These are phyloP conservation scores for Rauvolfia tetraphylla DNA, from an alignment of 257 asterid species.

Conservation along the genomic window DNA sequence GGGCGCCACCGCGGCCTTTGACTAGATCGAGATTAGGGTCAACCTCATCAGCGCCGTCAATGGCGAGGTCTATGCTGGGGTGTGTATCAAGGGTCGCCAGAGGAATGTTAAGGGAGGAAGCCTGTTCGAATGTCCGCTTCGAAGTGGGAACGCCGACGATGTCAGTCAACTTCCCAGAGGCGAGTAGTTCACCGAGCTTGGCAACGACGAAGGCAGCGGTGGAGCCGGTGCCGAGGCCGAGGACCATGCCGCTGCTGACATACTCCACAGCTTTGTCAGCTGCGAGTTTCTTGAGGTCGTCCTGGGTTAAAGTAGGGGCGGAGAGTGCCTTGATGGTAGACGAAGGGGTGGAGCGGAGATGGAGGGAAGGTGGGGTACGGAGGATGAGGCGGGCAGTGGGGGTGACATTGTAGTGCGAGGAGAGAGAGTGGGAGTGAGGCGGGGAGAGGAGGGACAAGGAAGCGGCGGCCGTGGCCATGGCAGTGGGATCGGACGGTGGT, in stretches of 20 bases:
- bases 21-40: constrained; percentile 85
- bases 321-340: constrained; percentile 37
- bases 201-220: constrained; percentile 96
- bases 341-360: constrained; percentile 16
- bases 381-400: constrained; percentile 12
- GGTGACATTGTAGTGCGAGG: constrained; percentile 21
- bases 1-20: constrained; percentile 96
- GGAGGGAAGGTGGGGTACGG: constrained; percentile 14
- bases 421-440: neutral
- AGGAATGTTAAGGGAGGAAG: constrained; percentile 51
- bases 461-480: constrained; percentile 17
- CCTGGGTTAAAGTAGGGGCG: constrained; percentile 62
- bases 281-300: constrained; percentile 72
- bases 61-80: constrained; percentile 63
- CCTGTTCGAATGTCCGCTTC: constrained; percentile 73
- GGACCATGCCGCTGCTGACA: constrained; percentile 83
- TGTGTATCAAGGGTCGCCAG: constrained; percentile 6
- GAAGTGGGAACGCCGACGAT: constrained; percentile 83
- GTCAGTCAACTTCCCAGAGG: constrained; percentile 59
- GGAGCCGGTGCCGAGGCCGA: constrained; percentile 97
- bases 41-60: constrained; percentile 95
- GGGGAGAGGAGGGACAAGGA: constrained; percentile 13
- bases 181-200: constrained; percentile 70
- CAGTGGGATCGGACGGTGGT: neutral
- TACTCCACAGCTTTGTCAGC: constrained; percentile 94